Evolutionary conservation across 2,329 filamentous ascomycete species (phyloP).

Genomic region (Apiospora koreana): DNA sequence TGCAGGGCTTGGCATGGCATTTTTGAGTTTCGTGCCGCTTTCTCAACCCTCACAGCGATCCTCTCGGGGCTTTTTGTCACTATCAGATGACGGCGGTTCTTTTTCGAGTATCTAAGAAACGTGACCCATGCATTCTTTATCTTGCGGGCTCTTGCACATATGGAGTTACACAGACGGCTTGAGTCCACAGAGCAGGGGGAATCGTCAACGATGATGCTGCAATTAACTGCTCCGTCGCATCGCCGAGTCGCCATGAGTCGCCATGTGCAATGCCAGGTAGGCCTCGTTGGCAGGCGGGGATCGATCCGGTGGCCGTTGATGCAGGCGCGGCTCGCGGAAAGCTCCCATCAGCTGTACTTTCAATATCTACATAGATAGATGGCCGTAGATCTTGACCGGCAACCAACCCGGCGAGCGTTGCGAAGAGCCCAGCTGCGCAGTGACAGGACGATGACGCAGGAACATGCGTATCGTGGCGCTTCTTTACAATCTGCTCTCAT

Average conservation of each 20-base stretch:
- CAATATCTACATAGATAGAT: background rate
- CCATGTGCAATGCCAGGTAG: background rate
- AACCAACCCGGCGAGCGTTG: background rate
- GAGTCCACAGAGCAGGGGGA: background rate
- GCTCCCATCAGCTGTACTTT: background rate
- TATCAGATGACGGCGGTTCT: background rate
- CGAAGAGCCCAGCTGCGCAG: background rate
- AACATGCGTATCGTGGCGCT: conserved; percentile 5
- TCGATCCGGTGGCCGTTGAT: background rate
- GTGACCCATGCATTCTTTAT: background rate
- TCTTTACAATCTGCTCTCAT: background rate
- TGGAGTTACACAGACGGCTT: background rate
- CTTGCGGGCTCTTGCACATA: background rate
- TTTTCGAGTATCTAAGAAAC: background rate
- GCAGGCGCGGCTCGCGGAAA: conserved; percentile 2
- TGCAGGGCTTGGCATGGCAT: conserved; percentile 3
- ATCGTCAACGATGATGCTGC: background rate
- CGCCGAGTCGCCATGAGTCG: background rate
- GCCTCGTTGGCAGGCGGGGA: background rate
- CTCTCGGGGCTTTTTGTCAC: background rate
- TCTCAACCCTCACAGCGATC: background rate
- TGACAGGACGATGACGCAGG: background rate
- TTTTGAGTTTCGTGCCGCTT: conserved; percentile 6
- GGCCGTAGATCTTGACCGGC: background rate
- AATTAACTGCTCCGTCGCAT: background rate